phyloP scores from a whole-genome alignment of 2,329 filamentous ascomycete species.

The Ophiostoma australiae region DNA sequence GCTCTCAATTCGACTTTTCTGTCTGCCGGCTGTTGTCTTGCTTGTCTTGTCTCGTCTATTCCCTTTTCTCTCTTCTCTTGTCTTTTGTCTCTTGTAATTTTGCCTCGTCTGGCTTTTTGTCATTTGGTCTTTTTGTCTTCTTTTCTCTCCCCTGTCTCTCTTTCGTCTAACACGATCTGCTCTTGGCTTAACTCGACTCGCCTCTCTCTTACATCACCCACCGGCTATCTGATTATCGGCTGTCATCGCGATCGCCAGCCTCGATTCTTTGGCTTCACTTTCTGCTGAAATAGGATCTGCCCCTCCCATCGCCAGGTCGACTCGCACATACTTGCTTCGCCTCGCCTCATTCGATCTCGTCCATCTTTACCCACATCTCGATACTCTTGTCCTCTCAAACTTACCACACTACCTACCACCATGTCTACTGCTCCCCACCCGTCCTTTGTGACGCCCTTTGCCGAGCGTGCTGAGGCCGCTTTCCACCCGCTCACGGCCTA shows the following conservation, averaged over 20 bases:
- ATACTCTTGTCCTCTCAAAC: background rate
- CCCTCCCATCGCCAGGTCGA: background rate
- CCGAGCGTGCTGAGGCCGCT: conserved; percentile 46
- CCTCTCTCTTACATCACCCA: background rate
- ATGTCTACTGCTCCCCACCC: conserved; percentile 33
- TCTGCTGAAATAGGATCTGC: background rate
- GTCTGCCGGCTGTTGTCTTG: background rate
- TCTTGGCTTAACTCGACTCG: background rate
- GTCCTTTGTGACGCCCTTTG: conserved; percentile 50
- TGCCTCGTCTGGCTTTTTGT: background rate
- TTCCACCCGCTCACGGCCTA: conserved; percentile 57
- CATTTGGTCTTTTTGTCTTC: too few species aligned
- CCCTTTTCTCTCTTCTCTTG: background rate
- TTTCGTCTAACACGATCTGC: background rate
- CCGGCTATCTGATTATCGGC: background rate
- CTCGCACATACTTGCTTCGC: conserved; percentile 1
- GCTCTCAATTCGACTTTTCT: conserved; percentile 15
- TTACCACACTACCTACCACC: background rate
- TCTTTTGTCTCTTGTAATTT: background rate
- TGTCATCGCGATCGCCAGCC: background rate
- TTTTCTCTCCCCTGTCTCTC: background rate
- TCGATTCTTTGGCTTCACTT: background rate
- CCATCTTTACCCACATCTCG: background rate
- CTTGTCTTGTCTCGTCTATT: too few species aligned
- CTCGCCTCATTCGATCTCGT: background rate